Evolutionary conservation across 2,329 filamentous ascomycete genomes (phyloP), one percentile per base, ranked within the genome.

Genomic region (Colletotrichum tofieldiae): DNA sequence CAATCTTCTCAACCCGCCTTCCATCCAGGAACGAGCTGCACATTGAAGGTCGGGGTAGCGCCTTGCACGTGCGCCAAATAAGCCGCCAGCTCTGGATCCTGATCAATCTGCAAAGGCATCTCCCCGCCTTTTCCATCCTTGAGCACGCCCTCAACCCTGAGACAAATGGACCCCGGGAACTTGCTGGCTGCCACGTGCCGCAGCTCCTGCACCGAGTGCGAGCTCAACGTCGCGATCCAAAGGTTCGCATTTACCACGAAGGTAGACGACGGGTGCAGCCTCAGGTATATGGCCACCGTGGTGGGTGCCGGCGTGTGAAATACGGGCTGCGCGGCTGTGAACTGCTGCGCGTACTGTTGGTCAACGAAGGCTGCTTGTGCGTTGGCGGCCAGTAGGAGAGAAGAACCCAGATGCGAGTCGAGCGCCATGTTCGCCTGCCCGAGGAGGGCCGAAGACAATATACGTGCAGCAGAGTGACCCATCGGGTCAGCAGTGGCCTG

Each of bases 51-150:
- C 8, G 85, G 83, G 43, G 85, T 79, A 29, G 76, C 77, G 16
- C 78, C 86, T 74, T 89, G 83, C 35, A 92, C 85, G 78, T 93
- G 92, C 58, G 87, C 85, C 75, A 96, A 81, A 81, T 95, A 96
- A 0, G 91, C 92, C 71, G 88, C 87, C 73, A 96, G 80, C 82
- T 96, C 93, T 73, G 90, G 89, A 76, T 95, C 92, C 51, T 91
- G 87, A 66, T 92, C 91, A 76, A 96, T 92, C 67, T 86, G 83
- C 77, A 93, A 88, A 20, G 84, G 84, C 55, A 93, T 84, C 77
- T 94, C 92, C 61, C 86, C 86, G 6, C 89, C 90, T 74, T 86
- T 86, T 18, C 83, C 85, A 76, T 90, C 86, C 77, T 88, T 89
- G 62, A 94, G 85, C 35, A 94, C 81, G 2, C 93, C 93, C 76